Base-by-base conservation (phyloP, 768 basidiomycete species). In the Kwoniella bestiolae region DNA sequence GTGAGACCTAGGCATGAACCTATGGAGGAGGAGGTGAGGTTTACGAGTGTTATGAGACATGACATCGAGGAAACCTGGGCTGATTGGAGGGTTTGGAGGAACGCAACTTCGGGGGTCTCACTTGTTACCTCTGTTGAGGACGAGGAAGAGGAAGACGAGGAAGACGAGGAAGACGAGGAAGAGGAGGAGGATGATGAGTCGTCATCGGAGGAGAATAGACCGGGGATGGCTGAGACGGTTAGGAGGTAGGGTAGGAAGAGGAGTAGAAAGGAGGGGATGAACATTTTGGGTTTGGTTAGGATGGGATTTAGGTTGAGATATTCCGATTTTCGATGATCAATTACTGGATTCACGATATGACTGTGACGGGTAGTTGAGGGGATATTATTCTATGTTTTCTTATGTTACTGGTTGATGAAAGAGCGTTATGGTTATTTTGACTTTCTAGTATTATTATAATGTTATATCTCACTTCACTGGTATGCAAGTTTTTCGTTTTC, bases 41-140 rank as follows among this genome's bases (percentile, higher is more conserved):
- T 80, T 55, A 80, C 77, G 5, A 80, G 70, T 0, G 77, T 76
- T 65, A 80, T 77, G 1, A 77, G 65, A 49, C 76, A 77, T 51
- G 72, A 69, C 73, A 77, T 73, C n/a, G 68, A 71, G 25, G 69
- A 50, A 16, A 77, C 59, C 59, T 73, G 66, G 4, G 76, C 76
- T 38, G 66, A 23, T 58, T 77, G 76, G 9, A 77, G 57, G 8
- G 72, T 73, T 47, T 72, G 68, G 25, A 77, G 68, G 32, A 77
- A 75, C 2, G 63, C 50, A 23, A 77, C 76, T 63, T 69, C 72
- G 5, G 56, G 25, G n/a, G 14, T 50, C n/a, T 34, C 35, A 9
- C 26, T 12, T 16, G 35, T 5, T n/a, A n/a, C n/a, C n/a, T n/a
- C n/a, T 34, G 61, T 29, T 0, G 56, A 46, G 12, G 11, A 21